Evolutionary conservation across 768 basidiomycete genomes (phyloP).

Genomic region (Lyophyllum decastes): DNA sequence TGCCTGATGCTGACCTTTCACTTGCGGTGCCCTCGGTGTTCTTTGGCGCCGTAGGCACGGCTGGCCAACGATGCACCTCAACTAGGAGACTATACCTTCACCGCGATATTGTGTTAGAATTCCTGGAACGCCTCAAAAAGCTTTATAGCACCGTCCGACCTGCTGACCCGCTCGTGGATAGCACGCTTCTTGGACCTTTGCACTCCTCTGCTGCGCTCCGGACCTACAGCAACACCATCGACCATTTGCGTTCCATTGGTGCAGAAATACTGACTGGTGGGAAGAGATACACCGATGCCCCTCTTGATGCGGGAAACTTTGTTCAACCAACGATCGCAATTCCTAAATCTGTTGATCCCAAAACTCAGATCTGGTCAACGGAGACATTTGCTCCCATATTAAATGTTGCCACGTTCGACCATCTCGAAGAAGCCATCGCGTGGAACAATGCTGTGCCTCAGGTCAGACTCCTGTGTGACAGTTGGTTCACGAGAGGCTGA

Average conservation of each 20-base stretch:
- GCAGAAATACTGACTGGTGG: slow-evolving; percentile 84
- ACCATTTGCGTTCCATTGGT: slow-evolving; percentile 59
- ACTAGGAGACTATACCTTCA: slow-evolving; percentile 92
- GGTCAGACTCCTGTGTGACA: slow-evolving; percentile 31
- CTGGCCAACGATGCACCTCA: slow-evolving; percentile 83
- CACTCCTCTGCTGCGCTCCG: slow-evolving; percentile 73
- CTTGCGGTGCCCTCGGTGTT: slow-evolving; percentile 90
- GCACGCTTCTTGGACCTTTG: slow-evolving; percentile 84
- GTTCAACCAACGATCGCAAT: slow-evolving; percentile 86
- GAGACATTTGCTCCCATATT: slow-evolving; percentile 91
- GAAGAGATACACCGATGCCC: slow-evolving; percentile 47
- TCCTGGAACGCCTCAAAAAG: slow-evolving; percentile 72
- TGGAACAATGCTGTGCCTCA: slow-evolving; percentile 92
- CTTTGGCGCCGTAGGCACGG: slow-evolving; percentile 89
- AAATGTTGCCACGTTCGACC: slow-evolving; percentile 83
- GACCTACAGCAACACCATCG: slow-evolving; percentile 62
- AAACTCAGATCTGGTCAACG: slow-evolving; percentile 67
- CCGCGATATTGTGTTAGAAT: slow-evolving; percentile 70
- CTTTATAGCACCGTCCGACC: slow-evolving; percentile 73
- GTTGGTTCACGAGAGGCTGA: slow-evolving; percentile 12
- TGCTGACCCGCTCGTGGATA: slow-evolving; percentile 80
- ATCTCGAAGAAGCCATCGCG: slow-evolving; percentile 81
- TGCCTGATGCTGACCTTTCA: slow-evolving; percentile 90
- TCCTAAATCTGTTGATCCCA: slow-evolving; percentile 55
- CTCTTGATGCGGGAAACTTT: slow-evolving; percentile 75